Base-by-base conservation (phyloP, 257 asterid species). In the Jasminum sambac region DNA sequence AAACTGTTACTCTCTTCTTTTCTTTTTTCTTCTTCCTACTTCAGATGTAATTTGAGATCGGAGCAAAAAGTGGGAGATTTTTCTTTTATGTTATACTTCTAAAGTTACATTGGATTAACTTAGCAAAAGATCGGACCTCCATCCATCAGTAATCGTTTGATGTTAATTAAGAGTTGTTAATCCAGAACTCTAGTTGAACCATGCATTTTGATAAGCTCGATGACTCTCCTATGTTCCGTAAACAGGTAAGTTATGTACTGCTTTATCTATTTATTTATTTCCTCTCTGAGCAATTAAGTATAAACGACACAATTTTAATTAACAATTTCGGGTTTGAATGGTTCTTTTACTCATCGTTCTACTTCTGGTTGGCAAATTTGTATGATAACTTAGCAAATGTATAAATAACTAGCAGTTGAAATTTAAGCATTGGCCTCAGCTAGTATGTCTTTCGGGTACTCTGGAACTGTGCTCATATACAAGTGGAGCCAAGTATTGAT, bases 161-260 rank as follows among this genome's bases (percentile, higher is more conserved):
- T 76, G 79, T 66, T 75, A 67, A 73, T 81, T 71, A 23, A 64
- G 50, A 30, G 63, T 41, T 67, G 34, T 57, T 30, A 41, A 30
- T 67, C 57, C 64, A 25, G 25, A 40, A 64, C 72, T 30, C 36
- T 30, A 72, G 70, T 76, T 83, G 70, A 84, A 84, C 74, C 84
- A 90, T 91, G 98, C 94, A 88, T 81, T 95, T 90, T 77, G 88
- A 94, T 76, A 95, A 92, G 93, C 98, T 95, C 65, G 99, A 95
- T 82, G 99, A 95, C 82, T 95, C 99, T 79, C 99, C 99, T 68
- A 92, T 95, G 98, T 95, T 95, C 85, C 97, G 98, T 52, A 92
- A 95, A 72, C 97, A 95, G 99, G 99, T 94, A 57, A 67, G 75
- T 34, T 64, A 55, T 38, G 34, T 52, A 69, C 48, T 66, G 13